These are phyloP conservation scores for Macrolepiota albuminosa DNA, from an alignment of 768 basidiomycete genomes.

Conservation along the genomic window DNA sequence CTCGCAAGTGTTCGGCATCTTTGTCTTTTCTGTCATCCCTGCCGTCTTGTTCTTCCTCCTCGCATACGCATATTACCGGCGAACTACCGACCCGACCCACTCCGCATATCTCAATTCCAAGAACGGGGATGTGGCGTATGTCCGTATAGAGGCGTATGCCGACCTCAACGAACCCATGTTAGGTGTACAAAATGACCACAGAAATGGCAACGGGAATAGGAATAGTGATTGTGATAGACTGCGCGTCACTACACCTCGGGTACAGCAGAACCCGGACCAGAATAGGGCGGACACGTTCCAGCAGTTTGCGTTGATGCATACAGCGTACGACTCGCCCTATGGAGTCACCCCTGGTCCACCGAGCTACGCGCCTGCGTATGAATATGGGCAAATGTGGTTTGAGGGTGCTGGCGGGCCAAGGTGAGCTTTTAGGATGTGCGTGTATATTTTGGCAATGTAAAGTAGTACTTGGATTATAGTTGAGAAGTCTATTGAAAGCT, in stretches of 20 bases:
- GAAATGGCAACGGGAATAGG: neutral
- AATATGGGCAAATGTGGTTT: slow-evolving; percentile 4
- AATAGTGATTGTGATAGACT: neutral
- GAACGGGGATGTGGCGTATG: slow-evolving; percentile 5
- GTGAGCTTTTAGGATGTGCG: neutral
- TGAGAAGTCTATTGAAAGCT: neutral
- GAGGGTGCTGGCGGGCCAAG: neutral
- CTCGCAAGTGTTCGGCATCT: slow-evolving; percentile 32
- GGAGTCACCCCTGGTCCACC: slow-evolving; percentile 24
- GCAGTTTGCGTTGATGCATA: slow-evolving; percentile 18
- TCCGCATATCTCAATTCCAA: slow-evolving; percentile 24
- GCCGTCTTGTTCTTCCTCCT: slow-evolving; percentile 29
- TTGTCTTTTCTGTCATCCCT: slow-evolving; percentile 35
- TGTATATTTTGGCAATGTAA: neutral
- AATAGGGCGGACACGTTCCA: neutral
- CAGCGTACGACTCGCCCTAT: slow-evolving; percentile 26
- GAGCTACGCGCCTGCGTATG: slow-evolving; percentile 12
- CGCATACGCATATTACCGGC: slow-evolving; percentile 36
- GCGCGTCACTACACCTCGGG: neutral
- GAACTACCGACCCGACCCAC: slow-evolving; percentile 33
- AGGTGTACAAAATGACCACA: neutral
- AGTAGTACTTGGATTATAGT: neutral
- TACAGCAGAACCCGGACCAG: neutral
- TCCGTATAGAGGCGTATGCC: slow-evolving; percentile 11
- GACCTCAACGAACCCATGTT: neutral